Evolutionary conservation across 345 rosid genomes (phyloP).

Genomic region (Acer campestre): DNA sequence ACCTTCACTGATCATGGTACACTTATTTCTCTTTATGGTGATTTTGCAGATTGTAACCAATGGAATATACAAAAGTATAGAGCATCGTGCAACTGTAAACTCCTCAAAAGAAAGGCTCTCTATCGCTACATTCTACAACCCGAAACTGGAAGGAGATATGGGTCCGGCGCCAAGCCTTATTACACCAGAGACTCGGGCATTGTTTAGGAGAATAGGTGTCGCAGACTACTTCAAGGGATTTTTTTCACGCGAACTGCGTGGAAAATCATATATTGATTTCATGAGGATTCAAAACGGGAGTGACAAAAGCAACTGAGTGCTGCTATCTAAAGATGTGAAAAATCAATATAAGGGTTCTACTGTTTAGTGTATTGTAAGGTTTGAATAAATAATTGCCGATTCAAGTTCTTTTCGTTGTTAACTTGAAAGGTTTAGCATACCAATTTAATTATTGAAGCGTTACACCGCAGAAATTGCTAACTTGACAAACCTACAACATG

Average conservation of each 20-base stretch:
- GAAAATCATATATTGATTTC: conserved; percentile 4
- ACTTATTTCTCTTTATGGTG: background rate
- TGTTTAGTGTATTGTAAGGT: too few species aligned
- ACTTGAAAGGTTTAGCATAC: too few species aligned
- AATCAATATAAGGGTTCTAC: background rate
- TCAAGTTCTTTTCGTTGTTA: too few species aligned
- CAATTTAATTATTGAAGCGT: too few species aligned
- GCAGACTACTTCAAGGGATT: conserved; percentile 1
- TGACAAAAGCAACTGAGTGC: background rate
- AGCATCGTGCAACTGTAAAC: conserved; percentile 29
- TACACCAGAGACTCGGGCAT: conserved; percentile 14
- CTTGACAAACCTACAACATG: too few species aligned
- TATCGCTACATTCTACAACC: background rate
- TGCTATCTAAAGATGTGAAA: background rate
- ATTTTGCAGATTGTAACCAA: conserved; percentile 24
- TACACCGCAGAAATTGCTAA: too few species aligned
- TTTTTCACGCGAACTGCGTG: background rate
- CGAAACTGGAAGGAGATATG: background rate
- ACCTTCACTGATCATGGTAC: background rate
- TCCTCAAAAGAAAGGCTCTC: conserved; percentile 21
- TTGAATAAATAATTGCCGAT: too few species aligned
- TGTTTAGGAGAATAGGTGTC: conserved; percentile 14
- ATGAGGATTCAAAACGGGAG: conserved; percentile 8
- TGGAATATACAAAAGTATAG: conserved; percentile 26
- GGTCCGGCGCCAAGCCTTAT: conserved; percentile 5